Evolutionary conservation across 2,329 filamentous ascomycete species (phyloP), one percentile per base, ranked within the genome.

Genomic region (Epichloe scottii): DNA sequence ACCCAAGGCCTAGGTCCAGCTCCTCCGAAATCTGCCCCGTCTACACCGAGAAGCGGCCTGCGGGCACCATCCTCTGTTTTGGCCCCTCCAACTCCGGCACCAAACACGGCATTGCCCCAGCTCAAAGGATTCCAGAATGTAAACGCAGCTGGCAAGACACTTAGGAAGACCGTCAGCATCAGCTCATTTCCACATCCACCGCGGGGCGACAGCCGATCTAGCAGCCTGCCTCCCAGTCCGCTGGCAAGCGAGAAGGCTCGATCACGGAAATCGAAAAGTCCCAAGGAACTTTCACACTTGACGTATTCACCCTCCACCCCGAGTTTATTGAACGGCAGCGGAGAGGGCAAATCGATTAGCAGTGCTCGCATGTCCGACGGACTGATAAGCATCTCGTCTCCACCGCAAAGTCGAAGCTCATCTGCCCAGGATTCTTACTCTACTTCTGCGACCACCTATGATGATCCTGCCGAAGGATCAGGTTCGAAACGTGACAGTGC

Each of bases 171-270:
- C 1, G 85, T 95, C 61, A 96, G 90, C 74, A 95, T 96, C 62
- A 91, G 90, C 63, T 84, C 89, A 1, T 96, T 97, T 62, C 91
- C 91, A 33, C 87, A 95, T 57, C 91, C 91, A 14, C 91, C 91
- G 14, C 83, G 83, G 58, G 79, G 82, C 46, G 76, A 77, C 50
- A 75, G 69, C 50, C 75, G 78, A 57, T 69, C 73, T 46, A 71
- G 71, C 59, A 89, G 76, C 68, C 71, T 81, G 51, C 87, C 79
- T 48, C 79, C 75, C 50, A 79, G 79, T 67, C 81, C 76, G 55
- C 67, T 83, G 44, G 75, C 77, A 17, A 71, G 68, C 53, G 79
- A 78, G 40, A 71, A 70, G 8, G 70, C 73, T 50, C 65, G 68
- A 56, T 57, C 67, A 56, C 76, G 73, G 56, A 84, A 77, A 62